phyloP scores from a whole-genome alignment of 1,284 basidiomycete genomes.

The Trametes polyzona region DNA sequence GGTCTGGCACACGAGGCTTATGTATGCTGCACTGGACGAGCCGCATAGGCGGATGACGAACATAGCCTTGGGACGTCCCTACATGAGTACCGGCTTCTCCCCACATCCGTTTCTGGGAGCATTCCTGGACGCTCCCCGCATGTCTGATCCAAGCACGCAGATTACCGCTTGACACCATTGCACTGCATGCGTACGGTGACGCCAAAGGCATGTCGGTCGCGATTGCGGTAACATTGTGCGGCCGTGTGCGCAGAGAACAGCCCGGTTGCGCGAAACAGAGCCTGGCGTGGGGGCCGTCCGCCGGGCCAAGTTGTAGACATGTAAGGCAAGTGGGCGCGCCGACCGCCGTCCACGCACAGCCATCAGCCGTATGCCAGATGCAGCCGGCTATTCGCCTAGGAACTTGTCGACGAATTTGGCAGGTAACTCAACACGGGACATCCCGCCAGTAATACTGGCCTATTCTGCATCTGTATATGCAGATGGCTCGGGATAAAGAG shows the following conservation, averaged over 20 bases:
- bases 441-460: not conserved
- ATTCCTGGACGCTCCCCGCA: not conserved
- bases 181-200: not conserved
- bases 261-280: not conserved
- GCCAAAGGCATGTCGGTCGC: not conserved
- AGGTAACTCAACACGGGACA: not conserved
- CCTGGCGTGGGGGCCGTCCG: not conserved
- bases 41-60: constrained; percentile 13
- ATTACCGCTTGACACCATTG: constrained; percentile 14
- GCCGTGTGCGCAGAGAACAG: constrained; percentile 7
- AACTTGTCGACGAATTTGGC: not conserved
- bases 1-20: not conserved
- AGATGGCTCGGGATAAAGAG: too few relatives aligned
- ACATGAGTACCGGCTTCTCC: constrained; percentile 8
- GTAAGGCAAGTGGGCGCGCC: constrained; percentile 2
- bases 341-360: constrained; percentile 1
- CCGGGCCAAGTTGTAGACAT: constrained; percentile 4
- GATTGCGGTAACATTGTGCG: not conserved
- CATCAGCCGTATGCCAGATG: not conserved
- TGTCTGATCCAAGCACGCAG: constrained; percentile 10
- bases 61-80: constrained; percentile 14
- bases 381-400: not conserved
- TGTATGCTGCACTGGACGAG: constrained; percentile 8
- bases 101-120: constrained; percentile 2
- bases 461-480: too few relatives aligned